These are phyloP conservation scores for Iris pallida DNA, from an alignment of 116 monocot species.

Conservation along the genomic window DNA sequence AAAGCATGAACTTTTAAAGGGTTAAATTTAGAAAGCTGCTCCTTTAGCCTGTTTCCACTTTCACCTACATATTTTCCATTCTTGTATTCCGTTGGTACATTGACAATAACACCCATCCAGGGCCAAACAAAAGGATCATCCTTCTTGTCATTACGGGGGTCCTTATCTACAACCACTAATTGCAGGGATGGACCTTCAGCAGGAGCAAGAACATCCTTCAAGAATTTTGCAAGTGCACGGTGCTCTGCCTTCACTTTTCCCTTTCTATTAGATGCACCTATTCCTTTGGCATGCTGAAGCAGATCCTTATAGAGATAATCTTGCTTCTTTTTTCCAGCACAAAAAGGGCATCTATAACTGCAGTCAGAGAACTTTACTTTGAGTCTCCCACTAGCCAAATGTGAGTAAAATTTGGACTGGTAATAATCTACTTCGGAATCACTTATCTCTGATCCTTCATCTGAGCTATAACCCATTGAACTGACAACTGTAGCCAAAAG, in stretches of 20 bases:
- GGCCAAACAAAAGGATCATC: constrained; percentile 44
- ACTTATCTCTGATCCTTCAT: constrained; percentile 19
- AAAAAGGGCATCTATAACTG: constrained; percentile 38
- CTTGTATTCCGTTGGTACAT: constrained; percentile 33
- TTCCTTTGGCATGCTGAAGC: constrained; percentile 42
- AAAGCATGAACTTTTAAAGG: constrained; percentile 30
- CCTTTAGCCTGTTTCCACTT: constrained; percentile 34
- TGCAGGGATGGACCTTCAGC: constrained; percentile 8
- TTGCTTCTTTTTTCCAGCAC: constrained; percentile 34
- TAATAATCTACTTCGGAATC: constrained; percentile 30
- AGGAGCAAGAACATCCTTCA: constrained; percentile 19
- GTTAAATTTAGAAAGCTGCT: constrained; percentile 31
- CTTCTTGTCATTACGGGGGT: constrained; percentile 10
- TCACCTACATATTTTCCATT: constrained; percentile 29
- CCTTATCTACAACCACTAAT: background rate
- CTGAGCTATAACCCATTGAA: constrained; percentile 27
- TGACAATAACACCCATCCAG: constrained; percentile 49
- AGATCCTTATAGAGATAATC: constrained; percentile 41
- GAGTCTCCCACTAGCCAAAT: constrained; percentile 11
- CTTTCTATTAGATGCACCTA: constrained; percentile 26
- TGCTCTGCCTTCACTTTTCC: constrained; percentile 32
- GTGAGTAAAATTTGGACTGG: constrained; percentile 18
- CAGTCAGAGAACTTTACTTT: constrained; percentile 25
- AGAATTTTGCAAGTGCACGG: constrained; percentile 25
- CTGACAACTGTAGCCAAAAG: background rate